Conservation (phyloP, 2,329 filamentous ascomycete species). For the Botrytis squamosa region DNA sequence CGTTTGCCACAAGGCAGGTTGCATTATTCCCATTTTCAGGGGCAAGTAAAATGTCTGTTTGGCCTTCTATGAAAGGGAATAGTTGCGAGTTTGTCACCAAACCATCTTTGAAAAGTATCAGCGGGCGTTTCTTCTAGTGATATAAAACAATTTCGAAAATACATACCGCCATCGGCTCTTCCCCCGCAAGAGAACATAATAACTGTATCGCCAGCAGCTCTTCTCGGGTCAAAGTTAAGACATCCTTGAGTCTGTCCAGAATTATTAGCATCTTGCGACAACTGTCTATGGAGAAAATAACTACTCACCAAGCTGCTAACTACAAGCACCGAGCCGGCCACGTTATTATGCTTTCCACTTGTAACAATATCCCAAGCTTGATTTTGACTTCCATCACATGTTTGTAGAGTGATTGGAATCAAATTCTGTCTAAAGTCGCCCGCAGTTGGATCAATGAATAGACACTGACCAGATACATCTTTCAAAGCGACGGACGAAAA, state of each 20-base stretch:
- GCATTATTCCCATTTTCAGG: conserved; percentile 46
- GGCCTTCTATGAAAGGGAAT: conserved; percentile 46
- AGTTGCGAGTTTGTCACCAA: conserved; percentile 46
- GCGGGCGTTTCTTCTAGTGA: background rate
- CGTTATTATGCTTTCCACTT: conserved; percentile 52
- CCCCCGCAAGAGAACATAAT: conserved; percentile 60
- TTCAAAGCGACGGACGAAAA: conserved; percentile 44
- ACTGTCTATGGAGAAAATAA: background rate
- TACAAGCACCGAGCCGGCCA: conserved; percentile 48
- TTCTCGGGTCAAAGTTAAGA: conserved; percentile 56
- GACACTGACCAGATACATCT: conserved; percentile 45
- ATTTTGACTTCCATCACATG: conserved; percentile 44
- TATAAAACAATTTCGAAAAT: background rate
- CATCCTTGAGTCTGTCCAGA: conserved; percentile 52
- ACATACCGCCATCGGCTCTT: conserved; percentile 49
- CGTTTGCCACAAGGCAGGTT: conserved; percentile 45
- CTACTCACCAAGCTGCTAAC: conserved; percentile 51
- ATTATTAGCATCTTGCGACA: background rate
- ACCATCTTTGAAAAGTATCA: conserved; percentile 31
- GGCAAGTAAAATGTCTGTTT: conserved; percentile 44
- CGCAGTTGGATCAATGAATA: conserved; percentile 46
- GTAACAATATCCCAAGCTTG: conserved; percentile 48
- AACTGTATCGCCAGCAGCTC: conserved; percentile 51
- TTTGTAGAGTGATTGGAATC: conserved; percentile 44
- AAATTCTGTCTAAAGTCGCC: conserved; percentile 49